These are phyloP conservation scores for Termitomyces sp. DNA, from an alignment of 768 basidiomycete species.

Conservation along the genomic window DNA sequence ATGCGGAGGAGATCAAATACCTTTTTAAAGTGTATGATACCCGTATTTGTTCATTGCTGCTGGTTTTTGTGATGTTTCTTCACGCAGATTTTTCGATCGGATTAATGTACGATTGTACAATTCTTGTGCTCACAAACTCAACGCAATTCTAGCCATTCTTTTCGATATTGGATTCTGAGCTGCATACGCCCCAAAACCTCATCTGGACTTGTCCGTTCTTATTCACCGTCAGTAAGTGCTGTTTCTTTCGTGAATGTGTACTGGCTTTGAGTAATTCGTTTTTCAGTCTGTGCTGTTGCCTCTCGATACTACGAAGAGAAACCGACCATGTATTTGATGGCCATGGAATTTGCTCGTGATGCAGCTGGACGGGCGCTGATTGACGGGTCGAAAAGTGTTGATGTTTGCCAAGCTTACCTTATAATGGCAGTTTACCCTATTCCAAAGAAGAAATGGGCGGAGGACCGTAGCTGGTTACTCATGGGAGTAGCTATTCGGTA, in stretches of 20 bases:
- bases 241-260: not conserved
- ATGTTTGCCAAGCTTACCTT: constrained; percentile 74
- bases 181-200: constrained; percentile 48
- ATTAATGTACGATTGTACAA: constrained; percentile 39
- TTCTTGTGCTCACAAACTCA: constrained; percentile 13
- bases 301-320: constrained; percentile 57
- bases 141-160: constrained; percentile 41
- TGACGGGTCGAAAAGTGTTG: constrained; percentile 62
- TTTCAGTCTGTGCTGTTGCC: constrained; percentile 61
- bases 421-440: constrained; percentile 59
- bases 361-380: constrained; percentile 55
- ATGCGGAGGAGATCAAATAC: constrained; percentile 44
- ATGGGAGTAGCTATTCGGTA: constrained; percentile 69
- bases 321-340: constrained; percentile 49
- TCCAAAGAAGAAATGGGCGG: constrained; percentile 60
- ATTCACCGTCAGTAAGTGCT: constrained; percentile 54
- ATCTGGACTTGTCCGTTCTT: constrained; percentile 53
- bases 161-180: constrained; percentile 49
- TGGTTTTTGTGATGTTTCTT: not conserved
- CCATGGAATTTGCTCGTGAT: constrained; percentile 58
- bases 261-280: not conserved
- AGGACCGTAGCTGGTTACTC: constrained; percentile 69
- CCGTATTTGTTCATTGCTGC: not conserved
- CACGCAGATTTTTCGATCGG: constrained; percentile 42
- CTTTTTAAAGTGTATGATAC: constrained; percentile 46